These are phyloP conservation scores for Lentinula sp. DNA, from an alignment of 768 basidiomycete species.

Conservation along the genomic window DNA sequence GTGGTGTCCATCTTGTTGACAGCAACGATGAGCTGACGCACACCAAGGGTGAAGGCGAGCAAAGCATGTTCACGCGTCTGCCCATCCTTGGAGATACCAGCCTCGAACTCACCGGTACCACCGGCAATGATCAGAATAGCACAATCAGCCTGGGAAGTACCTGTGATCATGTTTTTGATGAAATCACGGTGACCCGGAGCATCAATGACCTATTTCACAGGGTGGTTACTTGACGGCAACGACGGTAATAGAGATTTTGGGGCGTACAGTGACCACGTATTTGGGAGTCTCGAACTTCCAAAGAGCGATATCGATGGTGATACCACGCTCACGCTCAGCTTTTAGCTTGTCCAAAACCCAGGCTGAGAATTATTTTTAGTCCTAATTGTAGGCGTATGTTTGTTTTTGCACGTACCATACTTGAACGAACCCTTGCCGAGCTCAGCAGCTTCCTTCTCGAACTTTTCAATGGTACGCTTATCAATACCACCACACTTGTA, in stretches of 20 bases:
- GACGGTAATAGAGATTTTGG: conserved; percentile 4
- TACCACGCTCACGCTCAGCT: conserved; percentile 99
- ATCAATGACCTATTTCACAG: conserved; percentile 78
- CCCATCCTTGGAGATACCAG: conserved; percentile 99
- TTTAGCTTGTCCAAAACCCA: conserved; percentile 99
- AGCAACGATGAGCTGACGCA: conserved; percentile 98
- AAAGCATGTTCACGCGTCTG: conserved; percentile 99
- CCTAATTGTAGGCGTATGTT: neutral
- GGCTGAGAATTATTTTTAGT: conserved; percentile 42
- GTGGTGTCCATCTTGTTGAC: conserved; percentile 99
- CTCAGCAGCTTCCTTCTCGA: conserved; percentile 99
- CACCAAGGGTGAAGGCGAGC: conserved; percentile 99
- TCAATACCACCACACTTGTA: conserved; percentile 99
- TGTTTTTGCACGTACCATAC: conserved; percentile 58
- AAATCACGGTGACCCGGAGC: conserved; percentile 99
- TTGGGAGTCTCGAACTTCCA: conserved; percentile 99
- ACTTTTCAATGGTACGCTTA: conserved; percentile 99
- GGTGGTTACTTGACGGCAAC: conserved; percentile 11
- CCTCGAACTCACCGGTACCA: conserved; percentile 99
- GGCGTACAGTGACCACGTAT: conserved; percentile 83
- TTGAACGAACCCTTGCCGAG: conserved; percentile 99
- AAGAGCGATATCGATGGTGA: conserved; percentile 99
- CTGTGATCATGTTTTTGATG: conserved; percentile 99
- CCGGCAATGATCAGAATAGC: conserved; percentile 99
- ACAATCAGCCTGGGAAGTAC: conserved; percentile 99